Conservation (phyloP, 805 yeast species). For the Saccharomycopsis schoenii region DNA sequence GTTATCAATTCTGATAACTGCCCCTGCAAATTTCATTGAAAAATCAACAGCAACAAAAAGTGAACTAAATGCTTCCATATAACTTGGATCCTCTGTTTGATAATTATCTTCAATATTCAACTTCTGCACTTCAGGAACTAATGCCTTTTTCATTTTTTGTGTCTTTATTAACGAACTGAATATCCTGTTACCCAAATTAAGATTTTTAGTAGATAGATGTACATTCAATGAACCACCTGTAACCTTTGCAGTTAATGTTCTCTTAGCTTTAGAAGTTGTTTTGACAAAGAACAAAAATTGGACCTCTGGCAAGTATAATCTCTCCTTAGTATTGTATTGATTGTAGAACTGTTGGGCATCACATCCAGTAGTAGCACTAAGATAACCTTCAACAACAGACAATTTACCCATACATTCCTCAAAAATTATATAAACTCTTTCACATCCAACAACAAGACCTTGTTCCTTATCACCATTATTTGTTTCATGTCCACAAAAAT, state of each 20-base stretch:
- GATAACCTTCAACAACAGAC: conserved; percentile 56
- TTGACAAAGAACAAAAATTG: conserved; percentile 41
- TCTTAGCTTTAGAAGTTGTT: conserved; percentile 21
- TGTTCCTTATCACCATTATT: conserved; percentile 24
- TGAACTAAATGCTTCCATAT: conserved; percentile 15
- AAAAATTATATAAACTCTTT: conserved; percentile 55
- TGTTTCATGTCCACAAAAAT: conserved; percentile 35
- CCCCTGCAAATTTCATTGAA: conserved; percentile 57
- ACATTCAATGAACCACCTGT: conserved; percentile 66
- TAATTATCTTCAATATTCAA: background rate
- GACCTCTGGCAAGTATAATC: conserved; percentile 62
- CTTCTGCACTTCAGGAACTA: conserved; percentile 4
- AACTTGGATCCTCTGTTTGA: conserved; percentile 9
- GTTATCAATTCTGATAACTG: conserved; percentile 35
- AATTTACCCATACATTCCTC: conserved; percentile 56
- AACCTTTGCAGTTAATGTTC: conserved; percentile 39
- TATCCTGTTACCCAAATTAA: conserved; percentile 23
- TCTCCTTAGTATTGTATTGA: conserved; percentile 39
- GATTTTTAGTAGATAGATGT: conserved; percentile 46
- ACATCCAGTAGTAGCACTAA: conserved; percentile 61
- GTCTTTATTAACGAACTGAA: conserved; percentile 10
- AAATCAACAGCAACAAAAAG: conserved; percentile 35
- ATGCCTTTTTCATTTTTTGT: conserved; percentile 12
- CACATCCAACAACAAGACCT: conserved; percentile 60
- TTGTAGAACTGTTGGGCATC: conserved; percentile 41